Evolutionary conservation across 2,329 filamentous ascomycete genomes (phyloP).

Genomic region (Claviceps capensis): DNA sequence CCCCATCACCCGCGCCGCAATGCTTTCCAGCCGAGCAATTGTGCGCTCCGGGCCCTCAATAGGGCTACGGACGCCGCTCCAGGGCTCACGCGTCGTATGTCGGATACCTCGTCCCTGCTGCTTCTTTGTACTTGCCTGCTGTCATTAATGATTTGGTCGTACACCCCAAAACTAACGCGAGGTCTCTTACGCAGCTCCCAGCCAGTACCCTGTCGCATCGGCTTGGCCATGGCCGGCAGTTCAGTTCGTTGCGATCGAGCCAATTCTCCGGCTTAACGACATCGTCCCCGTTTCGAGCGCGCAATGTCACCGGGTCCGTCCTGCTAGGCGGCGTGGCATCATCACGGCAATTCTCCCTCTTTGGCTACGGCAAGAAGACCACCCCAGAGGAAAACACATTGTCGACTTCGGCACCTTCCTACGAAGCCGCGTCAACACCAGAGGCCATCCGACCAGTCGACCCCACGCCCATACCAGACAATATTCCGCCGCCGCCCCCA

Average conservation of each 20-base stretch:
- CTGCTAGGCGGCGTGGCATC: constrained; percentile 18
- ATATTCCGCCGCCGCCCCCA: constrained; percentile 8
- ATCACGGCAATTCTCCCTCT: constrained; percentile 20
- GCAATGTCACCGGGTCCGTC: constrained; percentile 13
- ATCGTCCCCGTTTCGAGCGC: constrained; percentile 12
- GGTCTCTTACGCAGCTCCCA: constrained; percentile 8
- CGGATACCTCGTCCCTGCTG: neutral
- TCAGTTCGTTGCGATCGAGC: constrained; percentile 16
- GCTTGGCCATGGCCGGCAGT: constrained; percentile 21
- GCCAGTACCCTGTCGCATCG: constrained; percentile 16
- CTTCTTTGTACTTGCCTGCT: neutral
- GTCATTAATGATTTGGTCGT: no score
- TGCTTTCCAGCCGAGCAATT: constrained; percentile 33
- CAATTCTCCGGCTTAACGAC: constrained; percentile 9
- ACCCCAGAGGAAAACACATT: constrained; percentile 4
- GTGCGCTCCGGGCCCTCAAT: constrained; percentile 24
- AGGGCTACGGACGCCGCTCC: constrained; percentile 17
- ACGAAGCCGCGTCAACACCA: constrained; percentile 9
- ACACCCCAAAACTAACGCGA: neutral
- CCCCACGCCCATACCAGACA: constrained; percentile 6
- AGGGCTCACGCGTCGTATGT: constrained; percentile 16
- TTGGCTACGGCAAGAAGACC: constrained; percentile 20
- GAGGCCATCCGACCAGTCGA: constrained; percentile 4
- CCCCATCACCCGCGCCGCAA: constrained; percentile 15
- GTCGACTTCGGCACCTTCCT: constrained; percentile 6